phyloP scores from a whole-genome alignment of 768 basidiomycete species.

The Lyophyllum decastes region DNA sequence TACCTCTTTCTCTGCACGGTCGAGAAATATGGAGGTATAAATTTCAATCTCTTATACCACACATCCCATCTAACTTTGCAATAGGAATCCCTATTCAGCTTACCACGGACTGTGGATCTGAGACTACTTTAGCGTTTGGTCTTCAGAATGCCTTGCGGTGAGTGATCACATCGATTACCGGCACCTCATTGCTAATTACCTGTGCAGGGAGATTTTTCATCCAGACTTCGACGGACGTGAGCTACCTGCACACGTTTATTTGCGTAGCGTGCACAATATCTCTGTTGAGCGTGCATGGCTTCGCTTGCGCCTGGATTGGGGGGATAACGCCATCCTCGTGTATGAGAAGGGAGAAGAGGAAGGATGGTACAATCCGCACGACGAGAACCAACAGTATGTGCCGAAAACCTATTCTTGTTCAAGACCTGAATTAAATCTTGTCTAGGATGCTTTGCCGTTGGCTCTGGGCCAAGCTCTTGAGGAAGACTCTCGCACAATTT shows the following conservation, averaged over 20 bases:
- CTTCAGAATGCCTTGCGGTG: conserved; percentile 31
- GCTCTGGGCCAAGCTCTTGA: conserved; percentile 30
- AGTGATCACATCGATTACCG: not conserved
- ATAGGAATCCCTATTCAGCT: conserved; percentile 5
- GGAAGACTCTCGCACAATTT: conserved; percentile 9
- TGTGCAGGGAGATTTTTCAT: conserved; percentile 25
- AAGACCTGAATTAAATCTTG: conserved; percentile 1
- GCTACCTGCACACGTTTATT: conserved; percentile 28
- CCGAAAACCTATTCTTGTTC: not conserved
- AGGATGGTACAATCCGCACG: conserved; percentile 24
- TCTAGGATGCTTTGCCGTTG: conserved; percentile 25
- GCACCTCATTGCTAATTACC: not conserved
- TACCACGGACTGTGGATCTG: conserved; percentile 36
- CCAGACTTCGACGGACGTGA: conserved; percentile 18
- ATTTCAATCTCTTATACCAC: no score
- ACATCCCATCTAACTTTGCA: not conserved
- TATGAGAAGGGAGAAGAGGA: conserved; percentile 23
- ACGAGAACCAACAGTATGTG: conserved; percentile 30
- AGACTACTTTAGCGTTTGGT: conserved; percentile 34
- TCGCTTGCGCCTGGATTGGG: conserved; percentile 28
- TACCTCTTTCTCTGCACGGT: conserved; percentile 29
- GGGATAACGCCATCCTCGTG: conserved; percentile 27
- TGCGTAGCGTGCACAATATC: conserved; percentile 35
- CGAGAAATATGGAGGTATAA: conserved; percentile 28
- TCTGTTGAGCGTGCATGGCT: conserved; percentile 36